Conservation (phyloP, 257 asterid genomes). For the Rhazya stricta region DNA sequence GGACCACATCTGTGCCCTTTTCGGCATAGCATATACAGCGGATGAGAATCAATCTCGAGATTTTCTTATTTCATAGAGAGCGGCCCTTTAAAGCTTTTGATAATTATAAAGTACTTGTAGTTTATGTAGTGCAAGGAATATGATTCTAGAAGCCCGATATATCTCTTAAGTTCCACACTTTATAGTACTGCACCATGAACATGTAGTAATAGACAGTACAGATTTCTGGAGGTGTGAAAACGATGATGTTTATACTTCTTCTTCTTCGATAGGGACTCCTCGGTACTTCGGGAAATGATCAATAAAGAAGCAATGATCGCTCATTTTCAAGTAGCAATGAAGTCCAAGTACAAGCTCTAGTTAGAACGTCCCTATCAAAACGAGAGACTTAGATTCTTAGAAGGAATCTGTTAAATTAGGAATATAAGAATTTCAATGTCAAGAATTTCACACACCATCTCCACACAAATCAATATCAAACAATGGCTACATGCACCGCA, state of each 20-base stretch:
- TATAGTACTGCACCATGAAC: not conserved
- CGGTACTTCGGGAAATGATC: not conserved
- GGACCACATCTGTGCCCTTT: not conserved
- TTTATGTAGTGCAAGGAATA: no score
- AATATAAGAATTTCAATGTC: not conserved
- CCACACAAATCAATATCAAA: not conserved
- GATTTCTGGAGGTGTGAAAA: not conserved
- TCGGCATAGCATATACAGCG: no score
- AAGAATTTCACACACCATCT: not conserved
- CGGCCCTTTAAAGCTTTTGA: no score
- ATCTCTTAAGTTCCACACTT: not conserved
- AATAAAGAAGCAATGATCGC: not conserved
- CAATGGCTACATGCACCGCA: not conserved
- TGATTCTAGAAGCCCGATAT: not conserved
- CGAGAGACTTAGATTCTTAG: not conserved
- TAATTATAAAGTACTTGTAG: no score
- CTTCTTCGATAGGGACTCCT: not conserved
- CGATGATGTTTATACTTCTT: not conserved
- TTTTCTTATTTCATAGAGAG: no score
- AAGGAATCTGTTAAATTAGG: not conserved
- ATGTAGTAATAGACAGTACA: not conserved
- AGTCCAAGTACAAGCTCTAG: conserved; percentile 2
- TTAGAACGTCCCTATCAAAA: conserved; percentile 10
- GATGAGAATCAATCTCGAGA: no score
- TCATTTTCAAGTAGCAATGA: not conserved